phyloP scores from a whole-genome alignment of 495 filamentous ascomycete species.

The Schizothecium vesticola region DNA sequence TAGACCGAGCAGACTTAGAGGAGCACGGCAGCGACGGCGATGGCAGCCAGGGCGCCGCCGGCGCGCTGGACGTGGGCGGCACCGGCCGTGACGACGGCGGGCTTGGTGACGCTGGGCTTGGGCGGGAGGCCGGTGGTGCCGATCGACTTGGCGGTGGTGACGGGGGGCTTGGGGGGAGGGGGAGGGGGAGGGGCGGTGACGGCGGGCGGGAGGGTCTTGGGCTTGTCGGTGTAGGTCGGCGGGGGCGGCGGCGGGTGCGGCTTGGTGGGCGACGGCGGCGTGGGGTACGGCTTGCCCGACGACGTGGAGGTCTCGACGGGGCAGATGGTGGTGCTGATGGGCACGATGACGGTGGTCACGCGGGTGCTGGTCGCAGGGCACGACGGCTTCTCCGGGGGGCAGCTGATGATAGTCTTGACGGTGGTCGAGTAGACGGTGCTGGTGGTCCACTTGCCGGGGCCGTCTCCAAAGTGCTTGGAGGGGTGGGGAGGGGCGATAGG shows the following conservation, averaged over 20 bases:
- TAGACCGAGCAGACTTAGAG: constrained; percentile 13
- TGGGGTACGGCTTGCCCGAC: not conserved
- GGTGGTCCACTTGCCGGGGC: constrained; percentile 22
- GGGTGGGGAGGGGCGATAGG: not conserved
- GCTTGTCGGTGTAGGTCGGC: constrained; percentile 9
- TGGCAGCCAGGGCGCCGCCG: constrained; percentile 31
- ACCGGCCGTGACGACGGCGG: constrained; percentile 26
- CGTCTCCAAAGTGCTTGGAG: constrained; percentile 3
- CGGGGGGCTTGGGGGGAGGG: constrained; percentile 11
- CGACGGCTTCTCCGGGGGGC: constrained; percentile 17
- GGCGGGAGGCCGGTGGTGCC: constrained; percentile 16
- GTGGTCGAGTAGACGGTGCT: constrained; percentile 30
- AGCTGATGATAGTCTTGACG: constrained; percentile 27
- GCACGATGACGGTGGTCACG: constrained; percentile 32
- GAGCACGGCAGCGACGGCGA: constrained; percentile 29
- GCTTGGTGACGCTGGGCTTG: constrained; percentile 12
- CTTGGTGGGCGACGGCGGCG: constrained; percentile 9
- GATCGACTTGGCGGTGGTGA: constrained; percentile 10
- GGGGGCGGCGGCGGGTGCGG: constrained; percentile 21
- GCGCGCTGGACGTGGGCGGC: constrained; percentile 26
- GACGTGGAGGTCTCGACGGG: constrained; percentile 24
- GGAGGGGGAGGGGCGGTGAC: constrained; percentile 4
- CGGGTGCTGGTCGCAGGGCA: constrained; percentile 31
- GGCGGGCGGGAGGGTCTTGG: constrained; percentile 13
- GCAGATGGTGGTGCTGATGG: constrained; percentile 34